These are phyloP conservation scores for Marasmius fiardii DNA, from an alignment of 1,284 basidiomycete genomes.

Conservation along the genomic window DNA sequence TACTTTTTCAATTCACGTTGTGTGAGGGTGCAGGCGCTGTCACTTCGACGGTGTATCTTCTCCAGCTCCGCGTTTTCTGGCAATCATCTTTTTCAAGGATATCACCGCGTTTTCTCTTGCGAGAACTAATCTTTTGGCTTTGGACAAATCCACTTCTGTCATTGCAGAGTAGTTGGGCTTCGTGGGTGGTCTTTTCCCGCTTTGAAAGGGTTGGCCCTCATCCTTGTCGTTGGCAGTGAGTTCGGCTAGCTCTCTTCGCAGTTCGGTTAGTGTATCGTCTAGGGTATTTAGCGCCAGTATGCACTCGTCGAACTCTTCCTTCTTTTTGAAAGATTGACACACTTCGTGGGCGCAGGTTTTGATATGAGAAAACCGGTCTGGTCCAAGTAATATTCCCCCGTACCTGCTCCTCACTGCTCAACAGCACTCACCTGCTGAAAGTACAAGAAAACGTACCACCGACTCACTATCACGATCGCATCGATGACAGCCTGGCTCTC, in stretches of 20 bases:
- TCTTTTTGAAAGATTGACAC: constrained; percentile 59
- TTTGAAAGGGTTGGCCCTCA: background rate
- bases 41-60: background rate
- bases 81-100: constrained; percentile 23
- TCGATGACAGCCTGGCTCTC: constrained; percentile 57
- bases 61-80: constrained; percentile 18
- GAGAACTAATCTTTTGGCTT: constrained; percentile 42
- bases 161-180: constrained; percentile 36
- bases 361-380: constrained; percentile 74
- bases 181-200: constrained; percentile 16
- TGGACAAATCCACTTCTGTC: constrained; percentile 37
- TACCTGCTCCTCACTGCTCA: constrained; percentile 47
- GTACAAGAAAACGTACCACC: constrained; percentile 49
- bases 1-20: no score
- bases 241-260: constrained; percentile 49
- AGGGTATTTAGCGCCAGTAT: constrained; percentile 55
- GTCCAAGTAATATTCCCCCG: constrained; percentile 67
- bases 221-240: constrained; percentile 9
- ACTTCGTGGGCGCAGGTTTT: constrained; percentile 73
- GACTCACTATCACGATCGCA: constrained; percentile 69
- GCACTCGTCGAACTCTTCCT: constrained; percentile 62
- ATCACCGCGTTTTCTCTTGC: constrained; percentile 43
- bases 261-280: constrained; percentile 54
- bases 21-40: background rate
- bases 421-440: background rate